phyloP scores from a whole-genome alignment of 2,329 filamentous ascomycete species.

The Elsinoe perseae region DNA sequence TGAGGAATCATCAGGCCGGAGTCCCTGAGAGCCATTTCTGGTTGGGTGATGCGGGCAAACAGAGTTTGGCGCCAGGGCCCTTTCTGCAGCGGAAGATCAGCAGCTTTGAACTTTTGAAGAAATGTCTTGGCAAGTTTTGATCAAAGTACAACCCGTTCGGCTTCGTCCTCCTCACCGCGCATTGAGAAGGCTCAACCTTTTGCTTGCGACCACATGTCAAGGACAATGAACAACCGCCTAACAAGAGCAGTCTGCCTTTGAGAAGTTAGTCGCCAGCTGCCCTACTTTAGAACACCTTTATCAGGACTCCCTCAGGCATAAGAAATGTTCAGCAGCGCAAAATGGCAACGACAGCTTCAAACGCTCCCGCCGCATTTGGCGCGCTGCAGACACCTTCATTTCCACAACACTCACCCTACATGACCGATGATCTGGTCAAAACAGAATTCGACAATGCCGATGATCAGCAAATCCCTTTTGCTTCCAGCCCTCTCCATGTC shows the following conservation, averaged over 20 bases:
- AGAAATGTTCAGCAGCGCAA: slow-evolving; percentile 17
- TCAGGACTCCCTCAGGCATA: background rate
- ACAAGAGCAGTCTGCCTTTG: background rate
- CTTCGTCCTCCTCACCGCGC: slow-evolving; percentile 10
- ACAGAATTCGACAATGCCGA: slow-evolving; percentile 9
- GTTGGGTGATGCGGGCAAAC: background rate
- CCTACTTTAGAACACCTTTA: background rate
- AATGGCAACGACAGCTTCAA: slow-evolving; percentile 21
- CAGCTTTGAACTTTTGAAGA: background rate
- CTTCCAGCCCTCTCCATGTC: slow-evolving; percentile 10
- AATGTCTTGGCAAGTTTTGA: background rate
- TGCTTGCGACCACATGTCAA: slow-evolving; percentile 5
- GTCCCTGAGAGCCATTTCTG: background rate
- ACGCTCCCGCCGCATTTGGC: slow-evolving; percentile 16
- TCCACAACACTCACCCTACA: slow-evolving; percentile 13
- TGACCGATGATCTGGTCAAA: slow-evolving; percentile 14
- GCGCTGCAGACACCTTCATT: slow-evolving; percentile 16
- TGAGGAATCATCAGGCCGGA: background rate
- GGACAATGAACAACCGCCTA: background rate
- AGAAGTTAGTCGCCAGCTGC: background rate
- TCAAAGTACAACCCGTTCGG: background rate
- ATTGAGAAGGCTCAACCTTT: background rate
- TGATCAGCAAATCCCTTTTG: background rate
- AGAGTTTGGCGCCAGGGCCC: background rate
- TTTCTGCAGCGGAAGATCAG: slow-evolving; percentile 11